phyloP scores from a whole-genome alignment of 202 grass and related monocot genomes.

The Panicum hallii region DNA sequence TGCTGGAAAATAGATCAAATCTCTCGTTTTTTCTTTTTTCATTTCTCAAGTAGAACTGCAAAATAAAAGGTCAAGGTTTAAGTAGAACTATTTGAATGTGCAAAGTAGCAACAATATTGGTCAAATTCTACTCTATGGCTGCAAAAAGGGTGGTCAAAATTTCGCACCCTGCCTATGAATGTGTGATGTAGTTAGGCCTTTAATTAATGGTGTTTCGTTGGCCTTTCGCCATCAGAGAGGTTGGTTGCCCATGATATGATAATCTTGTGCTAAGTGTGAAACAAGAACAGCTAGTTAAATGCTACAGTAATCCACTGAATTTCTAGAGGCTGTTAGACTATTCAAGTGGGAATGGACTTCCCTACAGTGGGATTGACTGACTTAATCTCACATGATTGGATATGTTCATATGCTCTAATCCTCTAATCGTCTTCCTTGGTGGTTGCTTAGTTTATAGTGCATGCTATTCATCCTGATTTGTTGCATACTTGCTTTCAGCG shows the following conservation, averaged over 20 bases:
- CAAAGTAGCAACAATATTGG: neutral
- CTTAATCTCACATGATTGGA: slow-evolving; percentile 35
- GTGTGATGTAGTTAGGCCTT: neutral
- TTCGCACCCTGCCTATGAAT: neutral
- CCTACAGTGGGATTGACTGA: slow-evolving; percentile 36
- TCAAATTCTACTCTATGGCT: neutral
- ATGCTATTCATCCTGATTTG: slow-evolving; percentile 18
- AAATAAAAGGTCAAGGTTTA: neutral
- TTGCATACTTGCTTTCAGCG: slow-evolving; percentile 5
- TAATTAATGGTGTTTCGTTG: slow-evolving; percentile 18
- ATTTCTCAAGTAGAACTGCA: neutral
- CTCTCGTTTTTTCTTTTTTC: neutral
- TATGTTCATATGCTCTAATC: slow-evolving; percentile 1
- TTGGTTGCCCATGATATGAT: slow-evolving; percentile 39
- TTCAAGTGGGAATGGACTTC: slow-evolving; percentile 40
- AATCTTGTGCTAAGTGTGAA: slow-evolving; percentile 41
- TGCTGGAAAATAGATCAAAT: neutral
- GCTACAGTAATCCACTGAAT: slow-evolving; percentile 17
- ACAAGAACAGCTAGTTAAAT: slow-evolving; percentile 32
- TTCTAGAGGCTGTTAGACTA: slow-evolving; percentile 33
- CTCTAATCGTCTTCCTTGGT: slow-evolving; percentile 3
- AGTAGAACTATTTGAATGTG: neutral
- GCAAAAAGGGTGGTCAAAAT: slow-evolving; percentile 14
- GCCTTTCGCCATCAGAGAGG: slow-evolving; percentile 50
- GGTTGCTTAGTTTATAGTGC: slow-evolving; percentile 30